These are phyloP conservation scores for Sordariomycetes sp. DNA, from an alignment of 2,329 filamentous ascomycete species.

Conservation along the genomic window DNA sequence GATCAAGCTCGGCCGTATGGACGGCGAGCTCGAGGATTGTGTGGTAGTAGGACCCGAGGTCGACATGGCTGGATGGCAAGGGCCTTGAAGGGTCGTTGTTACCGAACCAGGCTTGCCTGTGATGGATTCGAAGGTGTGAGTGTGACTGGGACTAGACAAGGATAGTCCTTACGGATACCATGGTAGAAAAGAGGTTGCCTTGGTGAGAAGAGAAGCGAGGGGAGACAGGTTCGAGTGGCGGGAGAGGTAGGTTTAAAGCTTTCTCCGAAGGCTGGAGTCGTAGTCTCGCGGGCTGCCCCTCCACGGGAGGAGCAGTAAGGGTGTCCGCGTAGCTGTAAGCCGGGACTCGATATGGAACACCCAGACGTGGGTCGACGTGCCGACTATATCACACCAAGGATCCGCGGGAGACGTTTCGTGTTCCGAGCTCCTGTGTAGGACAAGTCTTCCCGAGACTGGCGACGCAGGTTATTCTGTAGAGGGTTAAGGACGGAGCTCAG, in stretches of 20 bases:
- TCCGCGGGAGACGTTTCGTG: not conserved
- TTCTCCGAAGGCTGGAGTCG: not conserved
- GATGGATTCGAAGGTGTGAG: not conserved
- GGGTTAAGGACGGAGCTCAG: not conserved
- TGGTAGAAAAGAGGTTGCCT: not conserved
- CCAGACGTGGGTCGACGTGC: not conserved
- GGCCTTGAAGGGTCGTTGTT: slow-evolving; percentile 9
- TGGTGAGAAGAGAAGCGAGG: not conserved
- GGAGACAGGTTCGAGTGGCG: not conserved
- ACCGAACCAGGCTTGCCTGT: not conserved
- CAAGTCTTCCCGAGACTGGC: slow-evolving; percentile 1
- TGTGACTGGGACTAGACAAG: not conserved
- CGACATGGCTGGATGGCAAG: slow-evolving; percentile 5
- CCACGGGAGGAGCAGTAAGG: not conserved
- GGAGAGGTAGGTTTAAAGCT: not conserved
- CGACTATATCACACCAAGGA: not conserved
- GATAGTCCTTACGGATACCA: not conserved
- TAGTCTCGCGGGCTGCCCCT: not conserved
- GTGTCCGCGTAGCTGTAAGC: not conserved
- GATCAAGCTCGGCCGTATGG: not conserved
- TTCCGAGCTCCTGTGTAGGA: not conserved
- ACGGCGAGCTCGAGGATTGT: not conserved
- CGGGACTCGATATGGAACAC: not conserved
- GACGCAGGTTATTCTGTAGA: not conserved
- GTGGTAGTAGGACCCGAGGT: not conserved